These are phyloP conservation scores for Capillidium rhysosporum DNA, from an alignment of 371 early-diverging fungal genomes.

Conservation along the genomic window DNA sequence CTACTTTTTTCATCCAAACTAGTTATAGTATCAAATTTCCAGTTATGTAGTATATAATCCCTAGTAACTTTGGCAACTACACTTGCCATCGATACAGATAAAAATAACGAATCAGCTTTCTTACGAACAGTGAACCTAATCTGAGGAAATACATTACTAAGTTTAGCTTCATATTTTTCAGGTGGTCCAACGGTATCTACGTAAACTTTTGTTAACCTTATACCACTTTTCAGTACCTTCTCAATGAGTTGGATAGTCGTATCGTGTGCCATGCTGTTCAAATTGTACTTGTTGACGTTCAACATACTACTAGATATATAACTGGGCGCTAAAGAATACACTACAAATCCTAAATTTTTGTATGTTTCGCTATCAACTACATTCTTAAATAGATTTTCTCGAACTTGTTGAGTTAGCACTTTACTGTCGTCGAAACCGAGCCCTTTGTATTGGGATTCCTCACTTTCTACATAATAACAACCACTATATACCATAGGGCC, in stretches of 20 bases:
- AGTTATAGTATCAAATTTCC: conserved; percentile 57
- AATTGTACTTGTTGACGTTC: conserved; percentile 54
- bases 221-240: conserved; percentile 31
- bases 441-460: conserved; percentile 32
- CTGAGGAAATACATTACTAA: conserved; percentile 48
- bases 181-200: conserved; percentile 98
- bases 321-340: conserved; percentile 59
- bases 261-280: conserved; percentile 89
- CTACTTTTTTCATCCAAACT: conserved; percentile 14
- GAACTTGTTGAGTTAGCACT: conserved; percentile 47
- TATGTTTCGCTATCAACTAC: conserved; percentile 22
- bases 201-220: conserved; percentile 68
- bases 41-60: conserved; percentile 61
- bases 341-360: conserved; percentile 70
- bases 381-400: conserved; percentile 41
- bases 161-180: conserved; percentile 53
- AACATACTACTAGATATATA: conserved; percentile 84
- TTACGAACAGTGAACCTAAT: conserved; percentile 70
- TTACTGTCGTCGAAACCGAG: conserved; percentile 82
- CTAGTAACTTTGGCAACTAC: conserved; percentile 95
- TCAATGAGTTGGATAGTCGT: conserved; percentile 73
- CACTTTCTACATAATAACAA: conserved; percentile 46
- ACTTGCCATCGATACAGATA: conserved; percentile 96
- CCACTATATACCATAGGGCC: conserved; percentile 95
- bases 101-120: conserved; percentile 92